A percentile compares a stretch with the other conserved stretches of the same genome.
phyloP scores from a whole-genome alignment of 768 basidiomycete species.

The Candolleomyces eurysporus region DNA sequence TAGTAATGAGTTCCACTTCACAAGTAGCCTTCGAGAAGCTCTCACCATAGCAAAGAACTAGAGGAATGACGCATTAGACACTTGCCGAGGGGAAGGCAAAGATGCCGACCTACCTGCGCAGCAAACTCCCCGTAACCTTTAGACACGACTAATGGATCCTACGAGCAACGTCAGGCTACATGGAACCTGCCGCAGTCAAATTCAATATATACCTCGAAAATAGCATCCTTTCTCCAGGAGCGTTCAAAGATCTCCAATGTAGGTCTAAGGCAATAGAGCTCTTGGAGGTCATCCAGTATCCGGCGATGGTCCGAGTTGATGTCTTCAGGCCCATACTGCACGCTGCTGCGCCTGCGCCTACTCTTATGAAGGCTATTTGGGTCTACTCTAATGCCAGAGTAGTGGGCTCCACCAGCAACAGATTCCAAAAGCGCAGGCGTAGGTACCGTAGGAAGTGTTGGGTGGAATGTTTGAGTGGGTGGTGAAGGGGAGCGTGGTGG shows the following conservation, averaged over 20 bases:
- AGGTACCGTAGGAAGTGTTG: slow-evolving; percentile 40
- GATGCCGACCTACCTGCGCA: slow-evolving; percentile 44
- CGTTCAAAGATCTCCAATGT: slow-evolving; percentile 50
- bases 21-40: background rate
- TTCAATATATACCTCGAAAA: slow-evolving; percentile 43
- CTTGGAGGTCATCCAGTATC: slow-evolving; percentile 56
- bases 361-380: slow-evolving; percentile 20
- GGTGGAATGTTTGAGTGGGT: slow-evolving; percentile 48
- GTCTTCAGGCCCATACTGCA: slow-evolving; percentile 27
- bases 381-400: slow-evolving; percentile 50
- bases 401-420: slow-evolving; percentile 62
- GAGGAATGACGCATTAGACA: background rate
- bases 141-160: slow-evolving; percentile 53
- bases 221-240: slow-evolving; percentile 52
- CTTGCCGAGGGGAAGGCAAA: background rate
- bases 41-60: slow-evolving; percentile 15
- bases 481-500: slow-evolving; percentile 32
- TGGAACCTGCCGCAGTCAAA: background rate
- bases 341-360: slow-evolving; percentile 38
- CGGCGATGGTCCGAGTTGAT: slow-evolving; percentile 41
- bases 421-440: slow-evolving; percentile 54
- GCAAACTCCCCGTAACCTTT: slow-evolving; percentile 50
- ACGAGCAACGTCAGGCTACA: background rate
- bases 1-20: background rate
- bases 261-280: slow-evolving; percentile 56